A percentile compares a stretch with the other conserved stretches of the same genome.
These are phyloP conservation scores for Acanthamoeba lugdunensis DNA, from an alignment of 208 protist genomes.

Conservation along the genomic window DNA sequence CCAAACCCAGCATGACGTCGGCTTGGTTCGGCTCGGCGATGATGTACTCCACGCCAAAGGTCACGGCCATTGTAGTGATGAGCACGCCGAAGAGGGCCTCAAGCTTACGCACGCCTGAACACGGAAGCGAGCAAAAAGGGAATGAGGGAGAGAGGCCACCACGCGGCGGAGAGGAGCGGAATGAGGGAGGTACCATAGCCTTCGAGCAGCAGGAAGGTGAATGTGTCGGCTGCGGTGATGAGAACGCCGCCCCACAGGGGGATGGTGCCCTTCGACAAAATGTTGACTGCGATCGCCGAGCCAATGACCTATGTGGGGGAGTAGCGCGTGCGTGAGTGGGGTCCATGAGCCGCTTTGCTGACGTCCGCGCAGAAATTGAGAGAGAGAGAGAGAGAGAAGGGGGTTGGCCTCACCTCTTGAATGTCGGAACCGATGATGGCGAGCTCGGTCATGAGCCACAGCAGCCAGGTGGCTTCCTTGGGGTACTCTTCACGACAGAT, in stretches of 20 bases:
- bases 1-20: conserved; percentile 61
- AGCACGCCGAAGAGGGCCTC: conserved; percentile 82
- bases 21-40: conserved; percentile 77
- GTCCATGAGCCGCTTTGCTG: too few relatives aligned
- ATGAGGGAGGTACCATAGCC: conserved; percentile 79
- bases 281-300: conserved; percentile 84
- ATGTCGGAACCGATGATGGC: conserved; percentile 88
- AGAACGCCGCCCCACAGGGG: conserved; percentile 87
- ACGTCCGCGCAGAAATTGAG: too few relatives aligned
- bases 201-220: conserved; percentile 87
- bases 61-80: conserved; percentile 84
- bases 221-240: conserved; percentile 87
- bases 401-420: conserved; percentile 77
- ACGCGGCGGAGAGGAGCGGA: conserved; percentile 62
- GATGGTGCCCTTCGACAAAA: conserved; percentile 78
- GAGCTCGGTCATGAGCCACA: conserved; percentile 88
- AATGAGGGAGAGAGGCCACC: conserved; percentile 12
- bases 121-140: neutral
- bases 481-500: conserved; percentile 83
- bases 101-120: conserved; percentile 77
- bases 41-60: conserved; percentile 85
- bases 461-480: conserved; percentile 16
- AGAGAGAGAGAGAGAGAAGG: too few relatives aligned
- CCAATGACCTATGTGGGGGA: conserved; percentile 78
- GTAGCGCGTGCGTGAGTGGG: too few relatives aligned